A percentile compares a stretch with the other conserved stretches of the same genome.
Conservation (phyloP, 768 basidiomycete species). For the Crepidotus variabilis region DNA sequence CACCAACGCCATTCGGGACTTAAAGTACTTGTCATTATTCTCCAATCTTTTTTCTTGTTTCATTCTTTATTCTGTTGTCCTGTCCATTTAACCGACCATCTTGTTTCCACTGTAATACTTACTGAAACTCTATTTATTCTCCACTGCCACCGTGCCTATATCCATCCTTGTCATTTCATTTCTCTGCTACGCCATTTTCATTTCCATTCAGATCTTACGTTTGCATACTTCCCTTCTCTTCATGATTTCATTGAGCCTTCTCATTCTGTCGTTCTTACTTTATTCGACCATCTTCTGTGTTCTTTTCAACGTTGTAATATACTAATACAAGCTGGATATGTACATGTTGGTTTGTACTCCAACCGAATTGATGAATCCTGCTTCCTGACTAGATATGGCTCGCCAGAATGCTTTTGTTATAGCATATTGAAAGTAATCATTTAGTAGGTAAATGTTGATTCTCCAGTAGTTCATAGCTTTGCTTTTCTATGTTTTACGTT, state of each 20-base stretch:
- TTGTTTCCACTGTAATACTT: not conserved
- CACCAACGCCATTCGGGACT: not conserved
- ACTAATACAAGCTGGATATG: not conserved
- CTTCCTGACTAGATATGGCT: no score
- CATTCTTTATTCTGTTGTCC: constrained; percentile 1
- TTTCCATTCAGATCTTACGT: no score
- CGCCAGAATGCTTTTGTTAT: no score
- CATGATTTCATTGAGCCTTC: not conserved
- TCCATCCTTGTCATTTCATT: no score
- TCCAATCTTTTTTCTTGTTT: no score
- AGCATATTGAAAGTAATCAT: no score
- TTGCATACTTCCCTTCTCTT: no score
- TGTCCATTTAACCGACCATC: constrained; percentile 1
- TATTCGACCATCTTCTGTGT: not conserved
- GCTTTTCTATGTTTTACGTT: constrained; percentile 29
- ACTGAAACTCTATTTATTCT: no score
- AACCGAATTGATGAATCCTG: not conserved
- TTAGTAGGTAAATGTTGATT: no score
- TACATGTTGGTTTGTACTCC: not conserved
- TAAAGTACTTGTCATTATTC: not conserved
- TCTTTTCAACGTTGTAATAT: not conserved
- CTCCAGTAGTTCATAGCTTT: constrained; percentile 24
- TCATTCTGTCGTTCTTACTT: not conserved
- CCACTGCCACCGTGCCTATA: no score
- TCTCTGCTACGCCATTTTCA: no score